Evolutionary conservation across 2,329 filamentous ascomycete genomes (phyloP).

Genomic region (Eurotiales sp.): DNA sequence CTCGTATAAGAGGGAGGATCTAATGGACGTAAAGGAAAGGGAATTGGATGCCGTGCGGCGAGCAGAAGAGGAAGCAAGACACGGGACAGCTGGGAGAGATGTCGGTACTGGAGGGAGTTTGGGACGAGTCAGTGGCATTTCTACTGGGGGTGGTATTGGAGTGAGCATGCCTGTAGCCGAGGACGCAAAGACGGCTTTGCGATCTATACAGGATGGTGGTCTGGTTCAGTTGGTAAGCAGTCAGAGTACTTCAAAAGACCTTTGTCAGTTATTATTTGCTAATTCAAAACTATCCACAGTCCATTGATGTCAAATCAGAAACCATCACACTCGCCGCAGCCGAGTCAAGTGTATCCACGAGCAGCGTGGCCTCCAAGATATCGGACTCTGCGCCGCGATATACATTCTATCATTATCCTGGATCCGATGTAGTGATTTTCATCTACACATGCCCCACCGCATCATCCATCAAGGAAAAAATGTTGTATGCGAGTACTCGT

Average conservation of each 20-base stretch:
- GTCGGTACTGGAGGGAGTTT: constrained; percentile 44
- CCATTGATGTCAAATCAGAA: constrained; percentile 46
- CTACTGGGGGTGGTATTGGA: constrained; percentile 38
- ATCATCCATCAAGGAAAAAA: constrained; percentile 62
- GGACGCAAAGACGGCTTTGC: constrained; percentile 51
- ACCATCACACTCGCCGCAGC: constrained; percentile 51
- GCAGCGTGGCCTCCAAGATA: constrained; percentile 46
- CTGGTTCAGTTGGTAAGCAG: constrained; percentile 50
- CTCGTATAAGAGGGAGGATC: constrained; percentile 39
- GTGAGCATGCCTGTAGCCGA: constrained; percentile 53
- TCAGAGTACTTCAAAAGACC: constrained; percentile 21
- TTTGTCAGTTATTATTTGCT: constrained; percentile 15
- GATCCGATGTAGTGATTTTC: constrained; percentile 51
- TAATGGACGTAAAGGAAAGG: constrained; percentile 61
- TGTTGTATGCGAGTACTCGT: constrained; percentile 61
- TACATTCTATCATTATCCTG: constrained; percentile 56
- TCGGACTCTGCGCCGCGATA: constrained; percentile 55
- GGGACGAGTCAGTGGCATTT: constrained; percentile 17
- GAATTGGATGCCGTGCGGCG: constrained; percentile 55
- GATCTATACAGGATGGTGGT: constrained; percentile 32
- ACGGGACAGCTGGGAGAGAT: constrained; percentile 50
- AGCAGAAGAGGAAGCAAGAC: constrained; percentile 56
- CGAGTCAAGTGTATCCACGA: constrained; percentile 41
- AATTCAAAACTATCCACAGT: constrained; percentile 21
- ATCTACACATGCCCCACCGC: constrained; percentile 61